These are phyloP conservation scores for Trypanosoma mega DNA, from an alignment of 208 protist genomes.

Conservation along the genomic window DNA sequence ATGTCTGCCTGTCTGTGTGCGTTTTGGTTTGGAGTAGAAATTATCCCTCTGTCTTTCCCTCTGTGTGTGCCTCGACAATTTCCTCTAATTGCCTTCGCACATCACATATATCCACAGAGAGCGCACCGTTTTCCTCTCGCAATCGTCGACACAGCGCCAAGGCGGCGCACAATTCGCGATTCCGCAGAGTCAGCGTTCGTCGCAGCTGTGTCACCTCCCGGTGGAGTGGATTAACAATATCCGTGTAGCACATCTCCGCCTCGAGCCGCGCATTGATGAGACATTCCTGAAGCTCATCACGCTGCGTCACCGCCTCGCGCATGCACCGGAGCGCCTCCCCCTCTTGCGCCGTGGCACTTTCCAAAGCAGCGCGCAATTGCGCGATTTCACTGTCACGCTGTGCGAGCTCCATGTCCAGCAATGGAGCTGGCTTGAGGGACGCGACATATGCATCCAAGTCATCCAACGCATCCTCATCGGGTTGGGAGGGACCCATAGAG, in stretches of 20 bases:
- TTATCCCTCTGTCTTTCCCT: too few relatives aligned
- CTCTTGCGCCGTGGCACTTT: not conserved
- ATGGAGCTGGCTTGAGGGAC: not conserved
- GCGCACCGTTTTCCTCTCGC: constrained; percentile 1
- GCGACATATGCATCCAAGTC: constrained; percentile 13
- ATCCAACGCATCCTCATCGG: not conserved
- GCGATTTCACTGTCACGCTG: not conserved
- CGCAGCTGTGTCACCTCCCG: constrained; percentile 14
- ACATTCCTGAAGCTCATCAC: constrained; percentile 1
- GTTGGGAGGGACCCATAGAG: not conserved
- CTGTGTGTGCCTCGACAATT: too few relatives aligned
- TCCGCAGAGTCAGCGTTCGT: constrained; percentile 4
- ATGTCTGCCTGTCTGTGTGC: too few relatives aligned
- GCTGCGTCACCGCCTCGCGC: constrained; percentile 4
- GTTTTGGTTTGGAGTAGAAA: too few relatives aligned
- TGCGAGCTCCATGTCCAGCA: constrained; percentile 1
- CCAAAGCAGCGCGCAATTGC: not conserved
- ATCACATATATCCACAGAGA: not conserved
- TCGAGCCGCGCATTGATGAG: constrained; percentile 6
- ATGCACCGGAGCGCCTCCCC: not conserved
- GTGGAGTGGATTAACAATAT: constrained; percentile 11
- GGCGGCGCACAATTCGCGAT: constrained; percentile 9
- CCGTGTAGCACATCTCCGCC: constrained; percentile 9
- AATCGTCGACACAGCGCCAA: not conserved
- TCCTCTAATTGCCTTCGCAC: not conserved